Evolutionary conservation across 768 basidiomycete species (phyloP).

Genomic region (Candolleomyces aberdarensis): DNA sequence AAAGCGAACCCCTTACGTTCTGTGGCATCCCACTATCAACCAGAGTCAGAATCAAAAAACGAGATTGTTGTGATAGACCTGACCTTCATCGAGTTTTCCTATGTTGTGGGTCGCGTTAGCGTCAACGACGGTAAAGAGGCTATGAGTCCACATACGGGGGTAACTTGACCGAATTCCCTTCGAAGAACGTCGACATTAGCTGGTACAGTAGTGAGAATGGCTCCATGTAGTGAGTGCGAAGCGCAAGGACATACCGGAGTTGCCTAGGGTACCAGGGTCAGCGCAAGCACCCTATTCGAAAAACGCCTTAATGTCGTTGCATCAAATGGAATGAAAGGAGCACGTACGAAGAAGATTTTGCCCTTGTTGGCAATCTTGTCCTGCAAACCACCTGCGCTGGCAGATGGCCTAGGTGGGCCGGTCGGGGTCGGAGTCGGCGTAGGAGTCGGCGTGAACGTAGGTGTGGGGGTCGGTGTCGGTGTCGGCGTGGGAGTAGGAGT

Average conservation of each 20-base stretch:
- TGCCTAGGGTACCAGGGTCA: slow-evolving; percentile 27
- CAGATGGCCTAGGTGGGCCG: not conserved
- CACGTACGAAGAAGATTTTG: slow-evolving; percentile 32
- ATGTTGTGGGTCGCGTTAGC: not conserved
- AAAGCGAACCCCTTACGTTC: slow-evolving; percentile 24
- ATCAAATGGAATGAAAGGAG: not conserved
- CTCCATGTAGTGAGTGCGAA: not conserved
- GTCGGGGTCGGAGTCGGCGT: not conserved
- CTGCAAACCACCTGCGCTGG: slow-evolving; percentile 18
- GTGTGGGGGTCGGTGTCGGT: not conserved
- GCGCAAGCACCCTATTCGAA: slow-evolving; percentile 20
- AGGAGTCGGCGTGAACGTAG: not conserved
- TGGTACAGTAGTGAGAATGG: slow-evolving; percentile 1
- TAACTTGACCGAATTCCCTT: slow-evolving; percentile 39
- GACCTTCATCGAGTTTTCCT: slow-evolving; percentile 45
- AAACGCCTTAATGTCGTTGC: not conserved
- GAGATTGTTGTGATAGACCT: not conserved
- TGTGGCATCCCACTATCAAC: slow-evolving; percentile 34
- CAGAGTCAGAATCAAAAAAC: not conserved
- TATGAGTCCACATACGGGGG: slow-evolving; percentile 23
- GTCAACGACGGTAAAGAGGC: not conserved
- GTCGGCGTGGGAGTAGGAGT: slow-evolving; percentile 1
- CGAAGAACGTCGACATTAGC: slow-evolving; percentile 31
- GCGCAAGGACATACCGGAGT: slow-evolving; percentile 20
- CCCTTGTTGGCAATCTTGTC: slow-evolving; percentile 25